Base-by-base conservation (phyloP, 345 rosid genomes). In the Eucalyptus erythrocorys region DNA sequence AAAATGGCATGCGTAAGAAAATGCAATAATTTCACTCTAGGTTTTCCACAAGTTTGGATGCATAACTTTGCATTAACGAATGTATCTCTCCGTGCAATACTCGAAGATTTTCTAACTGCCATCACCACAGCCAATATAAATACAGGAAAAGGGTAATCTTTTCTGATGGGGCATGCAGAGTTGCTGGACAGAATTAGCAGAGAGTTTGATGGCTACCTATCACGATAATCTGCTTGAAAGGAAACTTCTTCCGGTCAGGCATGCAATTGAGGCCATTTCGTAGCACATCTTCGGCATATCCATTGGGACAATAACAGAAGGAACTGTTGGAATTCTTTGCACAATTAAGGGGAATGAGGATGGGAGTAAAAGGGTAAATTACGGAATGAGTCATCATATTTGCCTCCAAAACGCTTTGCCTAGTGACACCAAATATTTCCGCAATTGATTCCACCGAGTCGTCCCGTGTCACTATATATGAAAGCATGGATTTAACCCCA, bases 401-500 rank as follows among this genome's bases (percentile, higher is more conserved):
- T 22, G 95, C 98, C 12, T 92, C 90, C 85, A 88, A 34, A 4
- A 96, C 5, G 48, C 90, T 88, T 85, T 85, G 91, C 4, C 7
- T 0, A 22, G 91, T 50, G 43, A 91, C 94, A 0, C 92, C 89
- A 48, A 96, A 96, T 37, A 13, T 89, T 1, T 84, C 43, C 30
- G 95, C 95, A 81, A 95, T 95, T 84, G 42, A 50, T 82, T 94
- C 66, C 84, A 92, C 11, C 51, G 88, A 9, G 68, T 97, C 94
- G 42, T 91, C 94, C 90, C 22, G 22, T 8, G 92, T 89, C 87
- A 93, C 92, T 43, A 92, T 50, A 87, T 94, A 94, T 22, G 94
- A 90, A 86, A 97, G 89, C 87, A 96, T 87, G 82, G 93, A 93
- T 8, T 86, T 94, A 64, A 94, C 85, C 24, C 94, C 96, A 6